Evolutionary conservation across 2,329 filamentous ascomycete genomes (phyloP).

Genomic region (Podosphaera fusca): DNA sequence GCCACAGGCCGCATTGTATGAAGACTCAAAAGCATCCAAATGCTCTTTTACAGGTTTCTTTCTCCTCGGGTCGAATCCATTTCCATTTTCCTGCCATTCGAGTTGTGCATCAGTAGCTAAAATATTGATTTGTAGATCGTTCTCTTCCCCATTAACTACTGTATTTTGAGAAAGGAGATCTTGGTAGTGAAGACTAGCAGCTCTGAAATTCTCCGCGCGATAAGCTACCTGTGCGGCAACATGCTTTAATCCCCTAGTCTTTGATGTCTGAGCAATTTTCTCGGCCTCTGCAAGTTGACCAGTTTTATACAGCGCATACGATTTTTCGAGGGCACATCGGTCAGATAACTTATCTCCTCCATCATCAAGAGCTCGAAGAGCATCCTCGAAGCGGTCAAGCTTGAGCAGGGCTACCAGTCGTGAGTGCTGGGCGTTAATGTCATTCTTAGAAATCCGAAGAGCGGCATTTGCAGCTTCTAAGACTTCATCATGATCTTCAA

Average conservation of each 20-base stretch:
- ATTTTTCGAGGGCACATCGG: constrained; percentile 42
- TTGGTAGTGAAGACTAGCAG: constrained; percentile 40
- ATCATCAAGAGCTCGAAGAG: constrained; percentile 42
- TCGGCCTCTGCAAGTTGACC: constrained; percentile 44
- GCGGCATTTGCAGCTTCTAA: constrained; percentile 39
- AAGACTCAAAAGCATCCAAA: constrained; percentile 55
- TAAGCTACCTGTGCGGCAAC: constrained; percentile 48
- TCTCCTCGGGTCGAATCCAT: constrained; percentile 12
- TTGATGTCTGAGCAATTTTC: constrained; percentile 11
- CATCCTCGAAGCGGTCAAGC: constrained; percentile 63
- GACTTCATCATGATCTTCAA: constrained; percentile 51
- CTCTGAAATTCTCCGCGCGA: constrained; percentile 47
- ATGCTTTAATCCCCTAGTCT: constrained; percentile 19
- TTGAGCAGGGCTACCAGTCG: constrained; percentile 56
- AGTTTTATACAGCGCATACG: constrained; percentile 67
- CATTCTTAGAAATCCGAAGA: constrained; percentile 34
- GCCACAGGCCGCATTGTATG: constrained; percentile 58
- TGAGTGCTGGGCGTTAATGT: constrained; percentile 37
- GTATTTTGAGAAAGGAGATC: constrained; percentile 26
- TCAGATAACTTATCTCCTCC: constrained; percentile 36
- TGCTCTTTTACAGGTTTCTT: constrained; percentile 36
- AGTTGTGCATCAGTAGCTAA: constrained; percentile 49
- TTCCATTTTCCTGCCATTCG: constrained; percentile 34
- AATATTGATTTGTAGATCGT: constrained; percentile 56
- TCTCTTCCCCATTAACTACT: constrained; percentile 35